A percentile compares a stretch with the other conserved stretches of the same genome.
Evolutionary conservation across 1,284 basidiomycete genomes (phyloP).

Genomic region (Trichosporon faecale): DNA sequence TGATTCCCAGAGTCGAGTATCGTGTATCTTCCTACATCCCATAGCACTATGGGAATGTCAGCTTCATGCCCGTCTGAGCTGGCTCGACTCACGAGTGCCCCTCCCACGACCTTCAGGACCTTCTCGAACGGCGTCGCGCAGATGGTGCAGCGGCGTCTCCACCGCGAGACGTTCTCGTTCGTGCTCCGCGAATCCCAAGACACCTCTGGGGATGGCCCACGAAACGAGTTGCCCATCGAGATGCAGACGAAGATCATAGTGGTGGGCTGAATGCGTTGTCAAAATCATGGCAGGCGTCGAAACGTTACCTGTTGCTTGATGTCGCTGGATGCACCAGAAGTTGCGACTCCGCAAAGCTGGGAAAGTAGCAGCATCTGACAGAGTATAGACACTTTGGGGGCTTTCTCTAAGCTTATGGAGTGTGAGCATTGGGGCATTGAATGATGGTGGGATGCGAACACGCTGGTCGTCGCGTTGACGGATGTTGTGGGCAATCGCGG

Average conservation of each 20-base stretch:
- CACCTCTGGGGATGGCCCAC: slow-evolving; percentile 44
- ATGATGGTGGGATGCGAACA: background rate
- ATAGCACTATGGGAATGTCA: slow-evolving; percentile 30
- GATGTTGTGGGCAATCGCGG: too few species aligned
- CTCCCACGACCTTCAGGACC: slow-evolving; percentile 64
- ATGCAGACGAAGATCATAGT: slow-evolving; percentile 45
- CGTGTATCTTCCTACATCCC: slow-evolving; percentile 42
- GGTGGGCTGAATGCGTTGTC: slow-evolving; percentile 29
- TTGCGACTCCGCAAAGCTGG: slow-evolving; percentile 38
- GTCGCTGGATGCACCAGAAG: slow-evolving; percentile 46
- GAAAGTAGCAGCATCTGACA: slow-evolving; percentile 30
- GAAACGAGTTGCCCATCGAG: slow-evolving; percentile 35
- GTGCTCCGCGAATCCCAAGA: slow-evolving; percentile 29
- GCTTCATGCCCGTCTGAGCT: background rate
- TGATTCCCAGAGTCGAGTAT: slow-evolving; percentile 26
- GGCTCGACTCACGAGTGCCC: slow-evolving; percentile 32
- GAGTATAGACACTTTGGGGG: slow-evolving; percentile 19
- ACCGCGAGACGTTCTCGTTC: slow-evolving; percentile 32
- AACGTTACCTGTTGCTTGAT: slow-evolving; percentile 39
- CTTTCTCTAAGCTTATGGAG: background rate
- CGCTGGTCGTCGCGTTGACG: too few species aligned
- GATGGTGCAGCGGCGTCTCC: slow-evolving; percentile 40
- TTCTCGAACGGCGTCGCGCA: slow-evolving; percentile 69
- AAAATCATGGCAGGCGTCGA: background rate
- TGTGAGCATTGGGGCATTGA: background rate